Percentiles rank a stretch among this genome's conserved stretches.
phyloP scores from a whole-genome alignment of 73 alveolate species.

The Blepharisma japonicum region DNA sequence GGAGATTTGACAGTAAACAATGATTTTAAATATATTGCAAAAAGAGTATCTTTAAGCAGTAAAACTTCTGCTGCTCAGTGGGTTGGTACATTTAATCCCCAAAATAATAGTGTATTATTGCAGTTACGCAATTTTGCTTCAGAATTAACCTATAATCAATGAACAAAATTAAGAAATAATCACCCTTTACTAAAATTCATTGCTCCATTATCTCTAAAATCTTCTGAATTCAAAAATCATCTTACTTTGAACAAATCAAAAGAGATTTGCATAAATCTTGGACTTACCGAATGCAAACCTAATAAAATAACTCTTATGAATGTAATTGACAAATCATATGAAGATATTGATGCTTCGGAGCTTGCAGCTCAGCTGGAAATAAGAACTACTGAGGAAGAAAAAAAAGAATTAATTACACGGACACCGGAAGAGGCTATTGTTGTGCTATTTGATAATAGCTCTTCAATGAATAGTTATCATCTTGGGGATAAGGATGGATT shows the following conservation, averaged over 20 bases:
- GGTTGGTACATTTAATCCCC: too few species aligned
- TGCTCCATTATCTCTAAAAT: constrained; percentile 15
- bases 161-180: not conserved
- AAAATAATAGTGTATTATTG: too few species aligned
- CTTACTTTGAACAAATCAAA: not conserved
- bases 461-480: constrained; percentile 44
- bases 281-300: not conserved
- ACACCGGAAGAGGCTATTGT: constrained; percentile 54
- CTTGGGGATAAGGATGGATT: constrained; percentile 40
- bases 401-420: constrained; percentile 4
- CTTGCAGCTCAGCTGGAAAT: constrained; percentile 13
- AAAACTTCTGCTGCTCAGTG: not conserved
- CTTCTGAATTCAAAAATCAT: not conserved
- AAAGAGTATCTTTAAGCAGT: not conserved
- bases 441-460: constrained; percentile 46
- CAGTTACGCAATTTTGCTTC: not conserved
- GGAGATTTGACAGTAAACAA: not conserved
- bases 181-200: not conserved
- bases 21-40: not conserved
- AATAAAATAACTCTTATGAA: constrained; percentile 10
- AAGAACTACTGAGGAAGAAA: not conserved
- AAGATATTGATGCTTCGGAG: not conserved
- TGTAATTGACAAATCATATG: not conserved
- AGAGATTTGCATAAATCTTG: not conserved
- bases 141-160: not conserved